Evolutionary conservation across 1,139 yeast genomes (phyloP), one percentile per base, ranked within the genome.

Genomic region (Taphrina communis): DNA sequence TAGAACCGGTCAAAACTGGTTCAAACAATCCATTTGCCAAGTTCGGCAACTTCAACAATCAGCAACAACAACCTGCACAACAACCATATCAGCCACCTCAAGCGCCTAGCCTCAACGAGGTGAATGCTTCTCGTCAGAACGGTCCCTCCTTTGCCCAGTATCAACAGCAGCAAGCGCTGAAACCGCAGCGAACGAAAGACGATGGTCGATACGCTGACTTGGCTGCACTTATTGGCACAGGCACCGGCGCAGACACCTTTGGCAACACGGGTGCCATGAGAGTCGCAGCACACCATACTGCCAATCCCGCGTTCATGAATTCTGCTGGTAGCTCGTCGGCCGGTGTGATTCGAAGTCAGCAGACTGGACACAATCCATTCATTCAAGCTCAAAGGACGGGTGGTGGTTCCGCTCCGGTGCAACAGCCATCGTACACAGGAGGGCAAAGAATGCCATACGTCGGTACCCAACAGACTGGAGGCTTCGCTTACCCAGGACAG

Each of bases 251-350:
- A 70, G 99, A 94, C 78, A 93, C 98, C 0, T 94, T 90, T 78
- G 99, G 99, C 78, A 94, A 94, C 78, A 88, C 91, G 6, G 99
- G 99, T 68, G 89, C 88, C 17, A 80, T 88, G 39, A 87, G 97
- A 80, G 85, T 94, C 70, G 97, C 98, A 12, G 96, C 96, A 67
- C 98, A 94, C 76, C 96, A 90, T 77, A 93, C 98, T 0, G 86
- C 85, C 73, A 86, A 95, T 8, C 67, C 59, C 17, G 87, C 85
- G 25, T 92, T 91, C 76, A 84, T 93, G 75, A 91, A 90, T 78
- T 89, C 97, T 17, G 88, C 88, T 73, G 97, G 97, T 73, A 25
- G 39, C 17, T 53, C 61, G 21, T 57, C 59, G 14, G 46, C 53
- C 17, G 63, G 67, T 12, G 68, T 67, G 6, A 61, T 65, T 21